Conservation (phyloP, 1,284 basidiomycete species). For the Wallemia ichthyophaga region DNA sequence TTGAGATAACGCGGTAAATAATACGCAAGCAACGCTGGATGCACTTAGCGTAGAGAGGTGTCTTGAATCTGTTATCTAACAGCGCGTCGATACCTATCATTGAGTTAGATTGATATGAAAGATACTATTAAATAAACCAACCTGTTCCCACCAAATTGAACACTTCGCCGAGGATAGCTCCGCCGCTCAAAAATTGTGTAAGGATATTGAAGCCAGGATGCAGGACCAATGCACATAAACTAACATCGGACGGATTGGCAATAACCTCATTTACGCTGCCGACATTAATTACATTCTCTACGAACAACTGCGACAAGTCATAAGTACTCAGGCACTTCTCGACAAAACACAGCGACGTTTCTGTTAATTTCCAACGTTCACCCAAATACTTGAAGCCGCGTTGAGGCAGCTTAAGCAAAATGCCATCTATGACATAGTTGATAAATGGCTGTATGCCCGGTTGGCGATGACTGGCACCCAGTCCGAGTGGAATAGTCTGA, state of each 20-base stretch:
- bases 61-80: slow-evolving; percentile 37
- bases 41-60: slow-evolving; percentile 37
- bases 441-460: slow-evolving; percentile 25
- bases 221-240: slow-evolving; percentile 16
- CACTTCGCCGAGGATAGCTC: slow-evolving; percentile 35
- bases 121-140: not conserved
- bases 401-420: slow-evolving; percentile 26
- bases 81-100: slow-evolving; percentile 37
- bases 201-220: slow-evolving; percentile 77
- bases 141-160: slow-evolving; percentile 30
- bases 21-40: slow-evolving; percentile 57
- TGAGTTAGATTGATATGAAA: slow-evolving; percentile 6
- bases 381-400: slow-evolving; percentile 42
- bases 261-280: slow-evolving; percentile 5
- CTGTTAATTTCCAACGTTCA: slow-evolving; percentile 65
- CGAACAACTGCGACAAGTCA: slow-evolving; percentile 27
- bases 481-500: slow-evolving; percentile 40
- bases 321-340: slow-evolving; percentile 55
- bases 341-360: slow-evolving; percentile 52
- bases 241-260: slow-evolving; percentile 1
- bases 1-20: slow-evolving; percentile 44
- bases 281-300: slow-evolving; percentile 9
- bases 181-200: slow-evolving; percentile 41
- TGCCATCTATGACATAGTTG: slow-evolving; percentile 55
- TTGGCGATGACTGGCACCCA: slow-evolving; percentile 40